Conservation (phyloP, 1,139 yeast genomes). For the Blastobotrys serpentis region DNA sequence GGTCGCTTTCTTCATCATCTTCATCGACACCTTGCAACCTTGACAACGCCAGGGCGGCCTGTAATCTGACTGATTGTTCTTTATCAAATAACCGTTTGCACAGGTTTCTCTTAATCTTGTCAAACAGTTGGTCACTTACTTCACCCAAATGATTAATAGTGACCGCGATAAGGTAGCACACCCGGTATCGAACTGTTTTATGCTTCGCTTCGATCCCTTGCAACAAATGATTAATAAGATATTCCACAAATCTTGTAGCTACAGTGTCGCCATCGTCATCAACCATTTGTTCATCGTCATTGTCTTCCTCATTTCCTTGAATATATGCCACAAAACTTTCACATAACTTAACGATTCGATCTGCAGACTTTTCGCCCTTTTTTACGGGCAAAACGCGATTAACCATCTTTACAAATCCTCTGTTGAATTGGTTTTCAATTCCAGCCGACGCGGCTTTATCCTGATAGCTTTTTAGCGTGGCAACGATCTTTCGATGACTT, state of each 20-base stretch:
- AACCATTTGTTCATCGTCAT: background rate
- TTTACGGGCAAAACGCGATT: conserved; percentile 66
- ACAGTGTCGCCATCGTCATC: conserved; percentile 39
- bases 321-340: conserved; percentile 61
- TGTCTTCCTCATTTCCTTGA: conserved; percentile 41
- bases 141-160: conserved; percentile 73
- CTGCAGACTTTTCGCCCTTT: conserved; percentile 71
- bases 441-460: conserved; percentile 53
- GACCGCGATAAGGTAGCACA: conserved; percentile 73
- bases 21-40: conserved; percentile 66
- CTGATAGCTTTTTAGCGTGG: conserved; percentile 61
- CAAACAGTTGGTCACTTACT: conserved; percentile 70
- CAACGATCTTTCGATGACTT: conserved; percentile 73
- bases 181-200: conserved; percentile 74
- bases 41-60: conserved; percentile 78
- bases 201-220: conserved; percentile 78
- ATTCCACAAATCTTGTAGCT: conserved; percentile 51
- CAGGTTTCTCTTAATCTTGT: conserved; percentile 59
- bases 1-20: conserved; percentile 45
- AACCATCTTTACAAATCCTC: conserved; percentile 57
- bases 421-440: conserved; percentile 57
- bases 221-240: conserved; percentile 62
- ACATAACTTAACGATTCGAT: conserved; percentile 71
- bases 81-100: conserved; percentile 69
- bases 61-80: conserved; percentile 75